Conservation (phyloP, 208 protist genomes). For the Crithidia mellificae region DNA sequence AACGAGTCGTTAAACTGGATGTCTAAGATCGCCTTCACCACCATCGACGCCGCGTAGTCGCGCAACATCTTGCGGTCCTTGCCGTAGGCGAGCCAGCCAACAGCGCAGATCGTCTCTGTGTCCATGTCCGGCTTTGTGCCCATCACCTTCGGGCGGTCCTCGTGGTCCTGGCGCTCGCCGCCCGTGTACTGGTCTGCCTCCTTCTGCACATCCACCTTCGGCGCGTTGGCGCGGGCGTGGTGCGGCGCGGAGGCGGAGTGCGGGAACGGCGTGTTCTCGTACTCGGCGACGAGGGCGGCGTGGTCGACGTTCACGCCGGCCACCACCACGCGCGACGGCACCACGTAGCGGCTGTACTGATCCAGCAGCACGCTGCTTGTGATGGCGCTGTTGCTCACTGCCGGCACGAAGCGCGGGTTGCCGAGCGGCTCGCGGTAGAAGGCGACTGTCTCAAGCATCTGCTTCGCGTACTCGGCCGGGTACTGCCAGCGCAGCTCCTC, state of each 20-base stretch:
- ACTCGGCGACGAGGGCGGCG: constrained; percentile 79
- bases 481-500: constrained; percentile 82
- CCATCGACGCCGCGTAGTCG: constrained; percentile 74
- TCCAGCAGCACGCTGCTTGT: constrained; percentile 69
- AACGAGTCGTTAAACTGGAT: constrained; percentile 55
- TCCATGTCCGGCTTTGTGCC: constrained; percentile 87
- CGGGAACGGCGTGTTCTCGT: constrained; percentile 82
- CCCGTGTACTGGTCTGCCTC: constrained; percentile 78
- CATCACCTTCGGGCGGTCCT: constrained; percentile 85
- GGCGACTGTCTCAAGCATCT: constrained; percentile 83
- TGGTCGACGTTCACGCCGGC: constrained; percentile 90
- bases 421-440: constrained; percentile 89
- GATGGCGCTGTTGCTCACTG: constrained; percentile 68
- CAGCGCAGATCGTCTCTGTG: constrained; percentile 78
- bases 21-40: constrained; percentile 69
- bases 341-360: constrained; percentile 75
- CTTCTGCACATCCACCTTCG: constrained; percentile 33
- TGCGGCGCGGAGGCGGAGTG: constrained; percentile 70
- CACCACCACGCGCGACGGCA: constrained; percentile 80
- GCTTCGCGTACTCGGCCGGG: constrained; percentile 74
- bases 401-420: constrained; percentile 81
- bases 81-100: constrained; percentile 82
- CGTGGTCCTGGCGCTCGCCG: constrained; percentile 82
- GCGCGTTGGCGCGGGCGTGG: constrained; percentile 43
- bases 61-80: constrained; percentile 48